Evolutionary conservation across 768 basidiomycete genomes (phyloP).

Genomic region (Cubamyces lactineus): DNA sequence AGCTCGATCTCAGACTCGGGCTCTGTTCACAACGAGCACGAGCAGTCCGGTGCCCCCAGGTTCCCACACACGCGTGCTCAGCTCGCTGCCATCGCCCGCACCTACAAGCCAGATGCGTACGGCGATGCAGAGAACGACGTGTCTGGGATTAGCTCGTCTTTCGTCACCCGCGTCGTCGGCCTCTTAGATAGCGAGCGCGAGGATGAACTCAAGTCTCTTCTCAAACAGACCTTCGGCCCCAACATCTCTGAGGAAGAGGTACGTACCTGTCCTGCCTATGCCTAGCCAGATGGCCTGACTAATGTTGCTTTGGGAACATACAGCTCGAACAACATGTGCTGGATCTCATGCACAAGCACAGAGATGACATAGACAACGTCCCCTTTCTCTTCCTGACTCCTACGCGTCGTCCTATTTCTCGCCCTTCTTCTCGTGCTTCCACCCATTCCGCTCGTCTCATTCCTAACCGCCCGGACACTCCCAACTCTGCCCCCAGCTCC

Average conservation of each 20-base stretch:
- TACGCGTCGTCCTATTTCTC: slow-evolving; percentile 75
- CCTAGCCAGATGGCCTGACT: not conserved
- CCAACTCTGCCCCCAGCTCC: slow-evolving; percentile 72
- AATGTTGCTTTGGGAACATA: slow-evolving; percentile 17
- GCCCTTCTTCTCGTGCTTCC: slow-evolving; percentile 81
- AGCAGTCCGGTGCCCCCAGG: slow-evolving; percentile 39
- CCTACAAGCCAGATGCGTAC: slow-evolving; percentile 65
- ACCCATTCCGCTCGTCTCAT: slow-evolving; percentile 66
- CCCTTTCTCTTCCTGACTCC: slow-evolving; percentile 85
- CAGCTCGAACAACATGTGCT: slow-evolving; percentile 88
- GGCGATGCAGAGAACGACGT: slow-evolving; percentile 49
- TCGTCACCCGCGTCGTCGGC: slow-evolving; percentile 73
- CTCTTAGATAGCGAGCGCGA: slow-evolving; percentile 83
- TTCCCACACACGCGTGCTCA: slow-evolving; percentile 87
- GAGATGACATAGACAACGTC: slow-evolving; percentile 81
- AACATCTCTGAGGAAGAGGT: slow-evolving; percentile 67
- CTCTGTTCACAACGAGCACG: slow-evolving; percentile 17
- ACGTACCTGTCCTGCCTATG: slow-evolving; percentile 30
- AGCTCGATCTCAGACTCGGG: slow-evolving; percentile 26
- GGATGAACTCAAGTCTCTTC: slow-evolving; percentile 77
- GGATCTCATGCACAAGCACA: slow-evolving; percentile 94
- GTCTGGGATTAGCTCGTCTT: slow-evolving; percentile 58
- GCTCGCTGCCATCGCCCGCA: slow-evolving; percentile 71
- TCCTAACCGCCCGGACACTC: slow-evolving; percentile 73
- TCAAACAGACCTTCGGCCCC: slow-evolving; percentile 66